Evolutionary conservation across 805 yeast species (phyloP).

Genomic region (Saturnispora ahearnii): DNA sequence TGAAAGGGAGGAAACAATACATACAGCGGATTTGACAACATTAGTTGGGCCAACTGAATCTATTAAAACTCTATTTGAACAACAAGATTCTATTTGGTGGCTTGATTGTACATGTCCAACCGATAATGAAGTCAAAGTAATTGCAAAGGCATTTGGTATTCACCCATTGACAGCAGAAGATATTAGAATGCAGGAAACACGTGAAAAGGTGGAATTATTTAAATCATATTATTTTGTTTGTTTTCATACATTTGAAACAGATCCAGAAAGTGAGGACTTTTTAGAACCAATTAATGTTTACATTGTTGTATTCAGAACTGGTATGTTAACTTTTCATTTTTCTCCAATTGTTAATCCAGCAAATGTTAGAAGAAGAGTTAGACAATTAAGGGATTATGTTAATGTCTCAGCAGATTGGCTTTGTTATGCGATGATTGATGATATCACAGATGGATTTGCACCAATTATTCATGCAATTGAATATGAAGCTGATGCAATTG

Average conservation of each 20-base stretch:
- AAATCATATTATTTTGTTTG: conserved; percentile 86
- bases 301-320: conserved; percentile 61
- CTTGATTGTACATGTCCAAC: conserved; percentile 90
- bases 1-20: conserved; percentile 77
- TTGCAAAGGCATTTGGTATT: conserved; percentile 90
- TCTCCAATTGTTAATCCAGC: conserved; percentile 62
- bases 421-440: conserved; percentile 76
- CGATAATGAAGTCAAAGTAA: conserved; percentile 85
- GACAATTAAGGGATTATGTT: conserved; percentile 70
- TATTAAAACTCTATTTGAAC: conserved; percentile 59
- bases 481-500: conserved; percentile 75
- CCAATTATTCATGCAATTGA: conserved; percentile 72
- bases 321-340: conserved; percentile 62
- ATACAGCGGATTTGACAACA: conserved; percentile 79
- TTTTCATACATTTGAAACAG: conserved; percentile 93
- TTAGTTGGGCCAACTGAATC: conserved; percentile 57
- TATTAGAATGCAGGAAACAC: conserved; percentile 90
- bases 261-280: conserved; percentile 71
- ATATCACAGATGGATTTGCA: conserved; percentile 76
- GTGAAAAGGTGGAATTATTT: conserved; percentile 94
- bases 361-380: conserved; percentile 71
- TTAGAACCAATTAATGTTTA: conserved; percentile 73
- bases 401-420: conserved; percentile 76
- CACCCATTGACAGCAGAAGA: conserved; percentile 98
- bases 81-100: conserved; percentile 88